These are phyloP conservation scores for Diutina ranongensis DNA, from an alignment of 1,139 yeast species.

Conservation along the genomic window DNA sequence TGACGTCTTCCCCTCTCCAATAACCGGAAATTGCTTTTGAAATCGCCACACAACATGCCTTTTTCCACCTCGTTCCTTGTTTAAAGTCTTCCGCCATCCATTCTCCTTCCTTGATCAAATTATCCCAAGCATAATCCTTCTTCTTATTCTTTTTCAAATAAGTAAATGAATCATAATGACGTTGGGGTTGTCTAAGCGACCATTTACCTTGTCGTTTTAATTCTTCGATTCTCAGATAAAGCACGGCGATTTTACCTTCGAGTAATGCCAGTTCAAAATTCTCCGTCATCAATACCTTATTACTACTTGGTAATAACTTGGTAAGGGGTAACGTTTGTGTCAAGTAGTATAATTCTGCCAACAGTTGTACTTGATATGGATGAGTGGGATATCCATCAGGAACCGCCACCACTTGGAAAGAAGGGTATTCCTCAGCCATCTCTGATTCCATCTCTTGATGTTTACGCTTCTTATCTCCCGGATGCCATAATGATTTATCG, in stretches of 20 bases:
- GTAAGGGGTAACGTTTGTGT: conserved; percentile 82
- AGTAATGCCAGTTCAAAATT: conserved; percentile 74
- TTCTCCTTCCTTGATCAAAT: conserved; percentile 62
- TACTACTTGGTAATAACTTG: conserved; percentile 72
- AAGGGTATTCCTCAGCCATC: conserved; percentile 16
- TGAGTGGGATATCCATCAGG: conserved; percentile 35
- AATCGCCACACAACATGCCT: conserved; percentile 56
- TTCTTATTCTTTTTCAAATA: conserved; percentile 19
- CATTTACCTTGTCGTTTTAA: conserved; percentile 78
- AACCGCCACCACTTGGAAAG: conserved; percentile 27
- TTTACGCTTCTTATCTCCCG: neutral
- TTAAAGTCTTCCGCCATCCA: conserved; percentile 80
- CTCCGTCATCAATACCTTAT: conserved; percentile 76
- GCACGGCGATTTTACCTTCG: conserved; percentile 92
- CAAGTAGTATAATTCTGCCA: conserved; percentile 77
- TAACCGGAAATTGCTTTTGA: conserved; percentile 68
- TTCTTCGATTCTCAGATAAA: conserved; percentile 86
- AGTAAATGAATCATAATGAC: conserved; percentile 57
- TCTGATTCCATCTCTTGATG: neutral
- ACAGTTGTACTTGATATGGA: conserved; percentile 42
- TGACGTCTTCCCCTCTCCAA: conserved; percentile 67
- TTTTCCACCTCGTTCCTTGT: conserved; percentile 58
- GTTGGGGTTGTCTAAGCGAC: conserved; percentile 81
- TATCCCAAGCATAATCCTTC: conserved; percentile 53
- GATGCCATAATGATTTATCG: conserved; percentile 2